Conservation (phyloP, 352 stramenopile species). For the Aphanomyces stellatus region DNA sequence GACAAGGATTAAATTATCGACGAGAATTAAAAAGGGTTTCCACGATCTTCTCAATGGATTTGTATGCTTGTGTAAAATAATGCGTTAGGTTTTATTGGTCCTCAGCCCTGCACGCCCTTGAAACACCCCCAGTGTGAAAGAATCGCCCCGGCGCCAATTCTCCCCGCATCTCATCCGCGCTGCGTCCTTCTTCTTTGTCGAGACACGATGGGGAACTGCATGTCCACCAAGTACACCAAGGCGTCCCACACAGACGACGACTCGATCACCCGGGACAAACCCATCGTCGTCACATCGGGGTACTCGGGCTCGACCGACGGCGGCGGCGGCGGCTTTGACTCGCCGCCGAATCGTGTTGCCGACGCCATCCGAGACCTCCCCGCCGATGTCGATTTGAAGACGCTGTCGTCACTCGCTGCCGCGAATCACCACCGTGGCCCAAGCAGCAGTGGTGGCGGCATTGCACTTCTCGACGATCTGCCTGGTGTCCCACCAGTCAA, state of each 20-base stretch:
- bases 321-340: no score
- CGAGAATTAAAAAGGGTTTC: no score
- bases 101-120: no score
- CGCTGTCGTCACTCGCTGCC: slow-evolving; percentile 1
- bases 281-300: neutral
- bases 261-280: neutral
- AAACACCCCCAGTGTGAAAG: neutral
- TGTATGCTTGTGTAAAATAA: no score
- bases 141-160: no score
- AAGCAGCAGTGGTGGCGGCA: no score
- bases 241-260: neutral
- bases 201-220: slow-evolving; percentile 18
- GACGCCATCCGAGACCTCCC: slow-evolving; percentile 9
- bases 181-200: no score
- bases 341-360: neutral
- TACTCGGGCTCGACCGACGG: neutral
- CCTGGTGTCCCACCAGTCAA: no score
- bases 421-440: neutral
- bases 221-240: slow-evolving; percentile 8
- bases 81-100: no score
- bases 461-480: neutral
- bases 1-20: no score
- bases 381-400: slow-evolving; percentile 12
- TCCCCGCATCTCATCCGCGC: no score
- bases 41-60: no score